Base-by-base conservation (phyloP, 1,284 basidiomycete species). In the Cutaneotrichosporon cutaneum region DNA sequence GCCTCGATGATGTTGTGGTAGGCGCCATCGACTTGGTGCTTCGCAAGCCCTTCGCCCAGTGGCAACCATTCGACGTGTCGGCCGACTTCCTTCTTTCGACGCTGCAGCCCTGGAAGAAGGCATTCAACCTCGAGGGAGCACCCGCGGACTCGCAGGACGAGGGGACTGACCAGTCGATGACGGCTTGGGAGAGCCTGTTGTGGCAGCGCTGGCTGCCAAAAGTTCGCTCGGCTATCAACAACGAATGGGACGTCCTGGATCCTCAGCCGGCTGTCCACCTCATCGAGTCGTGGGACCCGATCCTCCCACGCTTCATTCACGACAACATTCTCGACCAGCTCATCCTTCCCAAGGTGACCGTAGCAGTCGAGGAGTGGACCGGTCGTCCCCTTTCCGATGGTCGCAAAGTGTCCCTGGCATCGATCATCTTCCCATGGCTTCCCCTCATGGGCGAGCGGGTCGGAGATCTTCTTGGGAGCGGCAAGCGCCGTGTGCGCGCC, bases 321-420 rank as follows among this genome's bases (percentile, higher is more conserved):
- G 95, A 99, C 80, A 99, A 99, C 74, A 82, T 99, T 61, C 85
- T 98, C 60, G 93, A 98, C 72, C 96, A 99, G 77, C 87, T 99
- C 30, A 84, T 99, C 47, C 81, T 99, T 18, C 96, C 96, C 1
- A 97, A 97, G 77, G 84, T 99, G 2, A 85, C 87, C 47, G 86
- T 87, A 58, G 87, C 92, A 1, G 85, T 99, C n/a, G 83, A 86
- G 5, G 86, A 90, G 35, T 97, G 95, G 93, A 83, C 70, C 81
- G 86, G 4, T 85, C 85, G 68, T 27, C 63, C 9, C 53, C 64
- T 9, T 70, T 64, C 44, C 61, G 67, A 18, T 55, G 68, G 21
- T 80, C 81, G 32, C 4, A 9, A 30, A 10, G 33, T 18, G 56
- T 81, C 90, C 0, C 79, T 99, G 55, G 89, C 90, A 58, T 83